phyloP scores from a whole-genome alignment of 2,329 filamentous ascomycete species.

The Calonectria ilicicola region DNA sequence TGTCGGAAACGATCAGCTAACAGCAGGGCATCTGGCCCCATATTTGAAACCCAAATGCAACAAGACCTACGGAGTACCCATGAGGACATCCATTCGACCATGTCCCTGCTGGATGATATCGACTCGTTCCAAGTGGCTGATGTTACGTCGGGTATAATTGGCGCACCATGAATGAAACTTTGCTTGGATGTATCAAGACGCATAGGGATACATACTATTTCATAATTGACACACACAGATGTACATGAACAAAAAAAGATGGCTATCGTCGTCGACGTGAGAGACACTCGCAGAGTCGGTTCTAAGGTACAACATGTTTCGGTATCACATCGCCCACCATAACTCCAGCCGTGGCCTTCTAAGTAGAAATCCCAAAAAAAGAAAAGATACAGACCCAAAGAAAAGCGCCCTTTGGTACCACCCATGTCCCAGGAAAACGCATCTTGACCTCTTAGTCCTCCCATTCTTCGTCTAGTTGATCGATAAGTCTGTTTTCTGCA shows the following conservation, averaged over 20 bases:
- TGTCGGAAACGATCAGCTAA: neutral
- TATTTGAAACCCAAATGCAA: neutral
- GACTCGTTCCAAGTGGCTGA: neutral
- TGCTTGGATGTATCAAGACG: neutral
- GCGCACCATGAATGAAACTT: neutral
- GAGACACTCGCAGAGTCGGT: conserved; percentile 20
- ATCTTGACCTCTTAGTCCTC: conserved; percentile 69
- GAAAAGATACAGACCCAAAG: conserved; percentile 20
- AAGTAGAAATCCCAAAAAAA: conserved; percentile 27
- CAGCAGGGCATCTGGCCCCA: neutral
- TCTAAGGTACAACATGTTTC: conserved; percentile 26
- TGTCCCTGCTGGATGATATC: neutral
- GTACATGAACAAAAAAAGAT: conserved; percentile 22
- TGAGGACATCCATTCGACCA: neutral
- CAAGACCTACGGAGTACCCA: neutral
- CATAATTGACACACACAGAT: neutral
- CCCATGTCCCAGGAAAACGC: conserved; percentile 8
- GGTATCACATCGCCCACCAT: conserved; percentile 30
- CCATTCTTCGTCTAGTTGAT: conserved; percentile 97
- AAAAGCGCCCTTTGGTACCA: neutral
- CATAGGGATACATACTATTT: neutral
- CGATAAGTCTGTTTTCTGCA: conserved; percentile 93
- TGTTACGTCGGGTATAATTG: neutral
- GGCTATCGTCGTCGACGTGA: conserved; percentile 27
- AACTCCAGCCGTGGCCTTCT: conserved; percentile 39